Conservation (phyloP, 2,329 filamentous ascomycete genomes). For the Talaromyces verruculosus region DNA sequence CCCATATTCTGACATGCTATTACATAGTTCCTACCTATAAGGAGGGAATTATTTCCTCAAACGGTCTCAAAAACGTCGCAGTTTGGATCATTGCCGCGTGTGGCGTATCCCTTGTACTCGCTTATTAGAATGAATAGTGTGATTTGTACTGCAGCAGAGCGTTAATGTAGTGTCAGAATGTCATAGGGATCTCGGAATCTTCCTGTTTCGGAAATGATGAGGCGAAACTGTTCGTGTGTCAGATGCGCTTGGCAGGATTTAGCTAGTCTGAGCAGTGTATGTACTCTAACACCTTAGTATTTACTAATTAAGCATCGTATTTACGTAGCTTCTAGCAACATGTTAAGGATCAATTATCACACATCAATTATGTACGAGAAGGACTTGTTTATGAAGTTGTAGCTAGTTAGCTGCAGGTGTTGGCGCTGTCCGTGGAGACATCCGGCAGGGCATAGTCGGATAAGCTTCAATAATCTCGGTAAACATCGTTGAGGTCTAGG, state of each 20-base stretch:
- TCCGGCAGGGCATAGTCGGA: too few species aligned
- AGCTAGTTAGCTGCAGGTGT: neutral
- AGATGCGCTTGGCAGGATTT: neutral
- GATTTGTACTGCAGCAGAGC: neutral
- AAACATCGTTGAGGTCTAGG: neutral
- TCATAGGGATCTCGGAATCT: neutral
- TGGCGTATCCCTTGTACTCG: neutral
- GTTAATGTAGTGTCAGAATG: neutral
- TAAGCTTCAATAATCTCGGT: too few species aligned
- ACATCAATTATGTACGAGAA: neutral
- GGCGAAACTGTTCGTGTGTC: constrained; percentile 16
- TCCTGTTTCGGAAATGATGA: constrained; percentile 13
- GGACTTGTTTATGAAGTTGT: neutral
- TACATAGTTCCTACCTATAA: neutral
- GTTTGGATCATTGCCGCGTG: neutral
- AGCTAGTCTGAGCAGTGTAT: neutral
- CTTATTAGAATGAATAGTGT: neutral
- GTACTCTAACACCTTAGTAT: too few species aligned
- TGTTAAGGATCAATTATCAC: neutral
- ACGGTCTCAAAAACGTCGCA: constrained; percentile 9
- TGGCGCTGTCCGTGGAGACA: too few species aligned
- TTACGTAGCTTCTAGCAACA: neutral
- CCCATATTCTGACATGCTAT: neutral
- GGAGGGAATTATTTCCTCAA: neutral
- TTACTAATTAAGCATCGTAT: neutral